These are phyloP conservation scores for Apiospora kogelbergensis DNA, from an alignment of 2,329 filamentous ascomycete species.

Conservation along the genomic window DNA sequence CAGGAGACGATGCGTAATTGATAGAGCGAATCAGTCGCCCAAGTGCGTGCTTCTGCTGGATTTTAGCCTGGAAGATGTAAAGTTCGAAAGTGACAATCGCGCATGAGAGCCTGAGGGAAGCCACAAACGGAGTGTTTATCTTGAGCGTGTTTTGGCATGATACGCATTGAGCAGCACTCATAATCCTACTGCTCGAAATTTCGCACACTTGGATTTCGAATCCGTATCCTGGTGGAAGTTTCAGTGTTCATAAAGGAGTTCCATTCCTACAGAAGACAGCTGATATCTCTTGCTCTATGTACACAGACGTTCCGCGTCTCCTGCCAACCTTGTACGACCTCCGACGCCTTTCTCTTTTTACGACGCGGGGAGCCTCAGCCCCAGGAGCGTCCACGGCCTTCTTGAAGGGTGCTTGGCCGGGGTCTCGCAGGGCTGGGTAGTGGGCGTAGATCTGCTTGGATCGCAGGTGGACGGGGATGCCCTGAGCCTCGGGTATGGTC, in stretches of 20 bases:
- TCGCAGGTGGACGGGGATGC: conserved; percentile 73
- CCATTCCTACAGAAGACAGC: conserved; percentile 2
- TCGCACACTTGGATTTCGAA: background rate
- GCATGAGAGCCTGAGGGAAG: background rate
- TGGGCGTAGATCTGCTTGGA: conserved; percentile 63
- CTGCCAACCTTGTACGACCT: background rate
- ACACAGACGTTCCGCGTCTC: conserved; percentile 10
- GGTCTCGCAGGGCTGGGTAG: conserved; percentile 39
- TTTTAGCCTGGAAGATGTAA: too few relatives aligned
- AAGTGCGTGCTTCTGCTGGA: too few relatives aligned
- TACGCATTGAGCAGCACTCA: background rate
- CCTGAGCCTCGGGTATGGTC: conserved; percentile 71
- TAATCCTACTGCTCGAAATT: background rate
- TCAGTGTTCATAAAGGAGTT: background rate
- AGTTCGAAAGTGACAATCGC: background rate
- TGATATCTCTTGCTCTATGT: conserved; percentile 15
- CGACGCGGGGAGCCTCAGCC: conserved; percentile 11
- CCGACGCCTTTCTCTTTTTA: background rate
- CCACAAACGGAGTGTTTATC: background rate
- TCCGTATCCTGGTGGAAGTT: background rate
- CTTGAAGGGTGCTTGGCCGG: conserved; percentile 27
- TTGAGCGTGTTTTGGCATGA: background rate
- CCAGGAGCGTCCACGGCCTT: conserved; percentile 32
- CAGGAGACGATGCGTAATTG: background rate
- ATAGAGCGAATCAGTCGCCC: too few relatives aligned